Evolutionary conservation across 2,329 filamentous ascomycete species (phyloP).

Genomic region (Beauveria medogensis): DNA sequence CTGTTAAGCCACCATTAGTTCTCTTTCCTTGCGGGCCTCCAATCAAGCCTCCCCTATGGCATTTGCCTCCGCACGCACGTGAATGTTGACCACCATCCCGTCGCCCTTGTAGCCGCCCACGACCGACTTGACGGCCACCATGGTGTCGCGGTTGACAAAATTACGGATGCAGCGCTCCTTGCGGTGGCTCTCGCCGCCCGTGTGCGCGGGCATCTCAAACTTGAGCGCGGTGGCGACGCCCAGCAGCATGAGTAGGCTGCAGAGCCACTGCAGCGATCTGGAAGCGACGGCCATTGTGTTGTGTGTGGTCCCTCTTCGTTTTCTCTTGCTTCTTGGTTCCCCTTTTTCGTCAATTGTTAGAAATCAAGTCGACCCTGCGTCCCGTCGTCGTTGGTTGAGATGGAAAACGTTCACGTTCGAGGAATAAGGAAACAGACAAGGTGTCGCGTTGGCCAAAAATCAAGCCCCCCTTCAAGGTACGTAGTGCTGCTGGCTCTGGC

Average conservation of each 20-base stretch:
- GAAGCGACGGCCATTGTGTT: constrained; percentile 30
- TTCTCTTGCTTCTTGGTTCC: not conserved
- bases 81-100: constrained; percentile 88
- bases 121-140: constrained; percentile 91
- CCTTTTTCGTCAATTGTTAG: not conserved
- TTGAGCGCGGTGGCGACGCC: constrained; percentile 64
- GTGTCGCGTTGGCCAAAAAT: constrained; percentile 20
- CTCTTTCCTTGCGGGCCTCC: too few relatives aligned
- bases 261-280: constrained; percentile 49
- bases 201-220: constrained; percentile 77
- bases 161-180: constrained; percentile 91
- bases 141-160: constrained; percentile 83
- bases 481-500: not conserved
- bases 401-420: not conserved
- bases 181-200: constrained; percentile 41
- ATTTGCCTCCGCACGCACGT: constrained; percentile 47
- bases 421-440: constrained; percentile 21
- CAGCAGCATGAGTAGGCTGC: constrained; percentile 48
- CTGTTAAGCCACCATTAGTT: constrained; percentile 36
- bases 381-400: not conserved
- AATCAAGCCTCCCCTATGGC: too few relatives aligned
- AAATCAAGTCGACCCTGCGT: not conserved
- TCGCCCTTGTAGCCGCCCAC: constrained; percentile 81
- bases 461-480: not conserved
- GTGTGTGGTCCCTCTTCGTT: not conserved